These are phyloP conservation scores for Abrus pulchellus DNA, from an alignment of 306 rosid genomes.

Conservation along the genomic window DNA sequence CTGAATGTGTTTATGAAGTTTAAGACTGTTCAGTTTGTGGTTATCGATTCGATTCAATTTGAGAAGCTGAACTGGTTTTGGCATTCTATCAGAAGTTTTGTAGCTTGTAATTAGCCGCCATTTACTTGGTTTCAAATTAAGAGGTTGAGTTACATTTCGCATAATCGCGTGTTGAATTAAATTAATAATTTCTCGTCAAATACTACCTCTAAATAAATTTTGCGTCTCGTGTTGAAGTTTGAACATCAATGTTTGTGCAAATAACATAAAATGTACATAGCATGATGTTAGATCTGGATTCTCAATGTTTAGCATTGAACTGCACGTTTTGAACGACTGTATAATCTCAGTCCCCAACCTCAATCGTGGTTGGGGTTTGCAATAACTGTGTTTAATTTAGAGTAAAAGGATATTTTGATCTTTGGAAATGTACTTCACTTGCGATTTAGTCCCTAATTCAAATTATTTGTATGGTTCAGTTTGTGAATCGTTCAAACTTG, in stretches of 20 bases:
- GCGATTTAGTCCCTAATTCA: neutral
- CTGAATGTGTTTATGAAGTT: neutral
- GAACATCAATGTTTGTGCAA: slow-evolving; percentile 13
- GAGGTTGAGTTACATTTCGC: slow-evolving; percentile 4
- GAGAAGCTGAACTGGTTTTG: neutral
- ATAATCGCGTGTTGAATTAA: neutral
- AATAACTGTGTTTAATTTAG: neutral
- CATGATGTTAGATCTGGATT: too few species aligned
- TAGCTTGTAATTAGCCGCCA: neutral
- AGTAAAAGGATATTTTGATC: neutral
- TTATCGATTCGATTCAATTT: slow-evolving; percentile 35
- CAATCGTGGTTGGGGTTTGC: neutral
- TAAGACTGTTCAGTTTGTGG: slow-evolving; percentile 7
- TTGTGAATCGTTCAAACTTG: neutral
- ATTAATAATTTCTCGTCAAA: neutral
- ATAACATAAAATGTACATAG: too few species aligned
- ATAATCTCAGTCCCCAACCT: neutral
- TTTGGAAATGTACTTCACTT: neutral
- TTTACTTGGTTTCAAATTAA: slow-evolving; percentile 7
- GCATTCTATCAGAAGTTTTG: neutral
- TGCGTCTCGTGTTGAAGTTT: slow-evolving; percentile 7
- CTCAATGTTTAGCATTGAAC: too few species aligned
- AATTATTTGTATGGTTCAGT: neutral
- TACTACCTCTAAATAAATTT: neutral
- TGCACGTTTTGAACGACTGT: neutral